Evolutionary conservation across 306 rosid genomes (phyloP), one percentile per base, ranked within the genome.

Genomic region (Mucuna pruriens): DNA sequence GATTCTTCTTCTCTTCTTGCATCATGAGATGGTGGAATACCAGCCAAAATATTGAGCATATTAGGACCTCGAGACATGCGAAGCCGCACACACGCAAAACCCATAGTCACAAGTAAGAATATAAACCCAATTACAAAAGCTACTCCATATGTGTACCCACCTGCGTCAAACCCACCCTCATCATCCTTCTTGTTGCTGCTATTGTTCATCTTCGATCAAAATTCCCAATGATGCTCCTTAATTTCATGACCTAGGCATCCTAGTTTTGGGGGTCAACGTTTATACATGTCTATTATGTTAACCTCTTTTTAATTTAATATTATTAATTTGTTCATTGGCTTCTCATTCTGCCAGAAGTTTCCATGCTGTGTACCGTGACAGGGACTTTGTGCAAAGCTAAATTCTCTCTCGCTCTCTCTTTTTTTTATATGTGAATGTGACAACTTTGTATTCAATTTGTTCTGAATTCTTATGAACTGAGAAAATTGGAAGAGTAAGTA

Each of bases 1-100:
- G 70, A 6, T 22, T 48, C 54, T 54, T 13, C 76, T 44, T 17
- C 79, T 0, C 7, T 5, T 49, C 1, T 16, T 7, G 11, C 0
- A 6, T 15, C 42, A 36, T 1, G 33, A 23, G 57, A 9, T 6
- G 64, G 54, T 0, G 75, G 20, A 22, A 51, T 7, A 12, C 75
- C 66, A 1, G 66, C 2, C 15, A 86, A 22, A 12, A 39, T 25
- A 19, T 66, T 71, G 20, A 83, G 31, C 2, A 76, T 12, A n/a
- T 45, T 11, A 25, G 64, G 58, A 17, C 6, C 45, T 1, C 4
- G 40, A 16, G 77, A 7, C 34, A 10, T 22, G 4, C 80, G 55
- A 25, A 80, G 39, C 2, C 91, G 80, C 10, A 65, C 5, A 74
- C 89, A 88, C 0, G 86, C 89, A 23, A 85, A 9, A 38, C n/a